Conservation (phyloP, 2,329 filamentous ascomycete species). For the Diplocarpon rosae region DNA sequence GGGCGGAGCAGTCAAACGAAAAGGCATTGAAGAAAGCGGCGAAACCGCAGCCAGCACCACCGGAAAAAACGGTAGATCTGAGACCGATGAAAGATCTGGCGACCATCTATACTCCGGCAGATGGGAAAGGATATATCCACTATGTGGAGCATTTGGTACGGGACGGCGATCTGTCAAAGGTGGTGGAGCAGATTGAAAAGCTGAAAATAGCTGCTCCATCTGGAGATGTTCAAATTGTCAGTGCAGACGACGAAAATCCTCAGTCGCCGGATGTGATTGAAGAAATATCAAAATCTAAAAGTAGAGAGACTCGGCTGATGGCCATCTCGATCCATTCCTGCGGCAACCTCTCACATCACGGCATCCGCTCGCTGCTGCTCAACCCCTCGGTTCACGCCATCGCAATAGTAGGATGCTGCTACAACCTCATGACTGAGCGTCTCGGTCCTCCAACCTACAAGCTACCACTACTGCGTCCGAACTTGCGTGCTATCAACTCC, state of each 20-base stretch:
- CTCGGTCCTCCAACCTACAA: constrained; percentile 83
- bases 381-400: constrained; percentile 82
- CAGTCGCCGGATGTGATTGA: constrained; percentile 7
- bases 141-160: constrained; percentile 68
- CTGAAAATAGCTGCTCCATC: constrained; percentile 23
- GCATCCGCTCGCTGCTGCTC: constrained; percentile 71
- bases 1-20: constrained; percentile 33
- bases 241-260: constrained; percentile 15
- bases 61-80: constrained; percentile 32
- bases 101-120: constrained; percentile 42
- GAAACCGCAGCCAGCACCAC: constrained; percentile 24
- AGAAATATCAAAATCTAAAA: constrained; percentile 7
- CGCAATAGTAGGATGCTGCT: constrained; percentile 95
- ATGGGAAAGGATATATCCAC: constrained; percentile 60
- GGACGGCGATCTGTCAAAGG: constrained; percentile 58
- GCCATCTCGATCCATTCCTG: constrained; percentile 94
- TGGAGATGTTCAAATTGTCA: constrained; percentile 9
- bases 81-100: constrained; percentile 39
- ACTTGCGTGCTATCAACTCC: constrained; percentile 53
- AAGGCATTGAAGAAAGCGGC: constrained; percentile 30
- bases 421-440: constrained; percentile 88
- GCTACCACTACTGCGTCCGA: constrained; percentile 63
- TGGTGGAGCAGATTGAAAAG: constrained; percentile 51
- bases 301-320: constrained; percentile 48
- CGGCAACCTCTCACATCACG: constrained; percentile 93